Conservation (phyloP, 805 yeast genomes). For the Sugiyamaella qingdaonensis region DNA sequence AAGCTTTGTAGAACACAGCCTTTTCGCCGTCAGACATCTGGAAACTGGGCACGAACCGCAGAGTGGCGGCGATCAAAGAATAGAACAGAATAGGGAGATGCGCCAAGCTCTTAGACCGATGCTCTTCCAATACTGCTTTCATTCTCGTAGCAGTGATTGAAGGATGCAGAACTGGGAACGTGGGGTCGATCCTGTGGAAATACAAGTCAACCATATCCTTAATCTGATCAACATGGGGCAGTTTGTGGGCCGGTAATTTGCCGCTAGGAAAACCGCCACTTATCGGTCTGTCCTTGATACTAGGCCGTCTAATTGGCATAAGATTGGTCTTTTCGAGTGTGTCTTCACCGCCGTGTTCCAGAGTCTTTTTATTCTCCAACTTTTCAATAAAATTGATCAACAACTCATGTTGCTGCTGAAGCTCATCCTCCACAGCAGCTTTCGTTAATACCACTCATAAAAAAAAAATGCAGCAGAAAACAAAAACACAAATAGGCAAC, state of each 20-base stretch:
- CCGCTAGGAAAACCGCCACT: too few relatives aligned
- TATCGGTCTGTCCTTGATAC: too few relatives aligned
- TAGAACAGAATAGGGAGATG: conserved; percentile 15
- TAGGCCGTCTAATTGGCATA: too few relatives aligned
- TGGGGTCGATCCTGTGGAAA: conserved; percentile 74
- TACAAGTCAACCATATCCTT: conserved; percentile 58
- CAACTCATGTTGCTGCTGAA: neutral
- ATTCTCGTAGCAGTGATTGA: conserved; percentile 10
- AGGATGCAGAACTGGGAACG: conserved; percentile 69
- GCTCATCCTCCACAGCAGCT: neutral
- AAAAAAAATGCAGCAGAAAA: too few relatives aligned
- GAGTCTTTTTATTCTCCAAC: neutral
- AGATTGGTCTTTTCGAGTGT: too few relatives aligned
- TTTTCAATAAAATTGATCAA: neutral
- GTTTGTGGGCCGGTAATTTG: neutral
- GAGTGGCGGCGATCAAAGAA: conserved; percentile 22
- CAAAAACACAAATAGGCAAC: too few relatives aligned
- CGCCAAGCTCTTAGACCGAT: neutral
- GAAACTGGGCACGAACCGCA: conserved; percentile 19
- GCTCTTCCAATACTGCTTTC: neutral
- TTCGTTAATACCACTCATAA: too few relatives aligned
- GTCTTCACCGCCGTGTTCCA: too few relatives aligned
- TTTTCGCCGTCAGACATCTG: conserved; percentile 10
- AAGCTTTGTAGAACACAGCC: conserved; percentile 16
- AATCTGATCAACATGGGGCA: conserved; percentile 14